These are phyloP conservation scores for Macrophomina pseudophaseolina DNA, from an alignment of 2,329 filamentous ascomycete species.

Conservation along the genomic window DNA sequence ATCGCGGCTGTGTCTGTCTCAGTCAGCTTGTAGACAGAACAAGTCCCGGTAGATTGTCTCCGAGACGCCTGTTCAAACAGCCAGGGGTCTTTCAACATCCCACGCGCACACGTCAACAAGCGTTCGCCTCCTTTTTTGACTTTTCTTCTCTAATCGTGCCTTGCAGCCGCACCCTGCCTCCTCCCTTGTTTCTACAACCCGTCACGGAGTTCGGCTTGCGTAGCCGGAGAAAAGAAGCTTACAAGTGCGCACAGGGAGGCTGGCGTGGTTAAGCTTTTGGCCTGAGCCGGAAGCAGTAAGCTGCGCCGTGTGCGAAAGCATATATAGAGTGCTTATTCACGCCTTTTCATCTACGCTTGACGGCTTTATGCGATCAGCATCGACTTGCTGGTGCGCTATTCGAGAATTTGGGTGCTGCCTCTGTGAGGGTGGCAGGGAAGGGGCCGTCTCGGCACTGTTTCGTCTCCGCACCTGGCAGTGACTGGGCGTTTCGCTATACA, in stretches of 20 bases:
- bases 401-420: neutral
- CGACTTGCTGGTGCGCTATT: neutral
- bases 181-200: neutral
- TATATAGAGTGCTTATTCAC: neutral
- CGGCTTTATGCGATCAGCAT: neutral
- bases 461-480: no score
- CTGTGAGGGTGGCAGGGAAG: neutral
- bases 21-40: no score
- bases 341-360: neutral
- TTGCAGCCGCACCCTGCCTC: neutral
- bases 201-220: neutral
- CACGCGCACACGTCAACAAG: neutral
- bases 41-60: neutral
- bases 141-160: neutral
- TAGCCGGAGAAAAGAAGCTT: neutral
- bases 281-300: neutral
- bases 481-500: no score
- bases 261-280: neutral
- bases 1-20: no score
- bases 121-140: neutral
- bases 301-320: neutral
- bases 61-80: neutral
- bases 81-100: neutral
- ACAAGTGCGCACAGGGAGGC: neutral
- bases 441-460: no score